Evolutionary conservation across 768 basidiomycete species (phyloP), one percentile per base, ranked within the genome.

Genomic region (Psilocybe tampanensis): DNA sequence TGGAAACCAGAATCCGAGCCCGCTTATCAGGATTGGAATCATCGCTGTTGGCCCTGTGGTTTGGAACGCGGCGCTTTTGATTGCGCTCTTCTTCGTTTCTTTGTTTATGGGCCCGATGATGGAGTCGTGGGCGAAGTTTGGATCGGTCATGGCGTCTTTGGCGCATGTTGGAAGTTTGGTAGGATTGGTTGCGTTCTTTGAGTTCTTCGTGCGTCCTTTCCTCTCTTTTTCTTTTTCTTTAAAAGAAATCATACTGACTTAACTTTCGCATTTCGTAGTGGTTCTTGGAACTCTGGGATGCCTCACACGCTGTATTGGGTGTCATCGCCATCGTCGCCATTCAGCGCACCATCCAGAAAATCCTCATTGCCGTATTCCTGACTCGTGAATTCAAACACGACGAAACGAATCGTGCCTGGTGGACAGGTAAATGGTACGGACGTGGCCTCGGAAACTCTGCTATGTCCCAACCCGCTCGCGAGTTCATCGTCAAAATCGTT

Each of bases 381-480:
- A 93, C 94, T 22, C 89, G 97, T 67, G 97, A 99, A 74, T 96
- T 90, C 81, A 98, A 98, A 77, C 94, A 97, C 69, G 97, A 99
- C 68, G 95, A 98, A 77, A 95, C 93, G 23, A 98, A 98, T 76
- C 83, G 92, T 59, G 95, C 95, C 1, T 98, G 96, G 96, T 99
- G 97, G 97, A 95, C 95, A 17, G 95, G 95, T 60, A 89, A 91
- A 78, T 98, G 97, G 97, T 95, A 95, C 69, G 95, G 95, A 45
- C 84, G 94, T 56, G 92, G 94, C 24, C 80, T 99, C 18, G 96
- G 96, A 13, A 82, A 82, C n/a, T 90, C 92, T 32, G 94, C 92
- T 34, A 86, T 96, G 70, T 95, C 94, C 26, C 97, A 98, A 70
- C 95, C 95, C 29, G 94, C 93, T 55, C 89, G 97, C 70, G 97